Evolutionary conservation across 352 stramenopile genomes (phyloP), one percentile per base, ranked within the genome.

Genomic region (Phytophthora vignae): DNA sequence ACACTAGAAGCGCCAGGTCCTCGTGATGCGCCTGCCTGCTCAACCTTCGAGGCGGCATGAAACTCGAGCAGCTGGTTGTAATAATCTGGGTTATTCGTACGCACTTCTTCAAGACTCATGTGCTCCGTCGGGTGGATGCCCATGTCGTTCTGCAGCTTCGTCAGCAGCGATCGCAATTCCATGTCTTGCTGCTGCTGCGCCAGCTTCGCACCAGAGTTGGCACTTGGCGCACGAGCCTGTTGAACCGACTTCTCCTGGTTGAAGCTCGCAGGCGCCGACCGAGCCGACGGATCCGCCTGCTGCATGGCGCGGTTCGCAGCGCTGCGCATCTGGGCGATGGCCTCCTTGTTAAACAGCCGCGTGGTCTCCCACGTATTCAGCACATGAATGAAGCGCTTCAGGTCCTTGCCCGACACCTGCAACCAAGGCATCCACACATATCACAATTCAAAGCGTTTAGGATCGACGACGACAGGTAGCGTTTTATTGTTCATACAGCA

Each of bases 61-160:
- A 88, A 95, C 66, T 82, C 84, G 52, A 94, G 76, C 58, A 96
- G 78, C 65, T 95, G 82, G 52, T 85, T 87, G 69, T 96, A 96
- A 78, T 92, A 94, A 46, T 85, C 85, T 15, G 90, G 88, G 68
- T 96, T 95, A 76, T 94, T 87, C 33, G 85, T 79, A n/a, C 88
- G 86, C 67, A 96, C 90, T 83, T 96, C 85, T 64, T 96, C 90
- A 31, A 96, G 77, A 58, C 84, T 88, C 79, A 96, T 88, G 73
- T 96, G 90, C 66, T 95, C 82, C 1, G 88, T 94, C 50, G 90
- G 90, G 64, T 96, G 90, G 60, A 96, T 94, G 2, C 81, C 85
- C 85, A 95, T 94, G 48, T 96, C 90, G 52, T 95, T 96, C 72
- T 96, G 90, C 27, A 96, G 74, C 70, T 90, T 84, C n/a, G 87